Base-by-base conservation (phyloP, 495 filamentous ascomycete species). In the Filosporella fistucella region DNA sequence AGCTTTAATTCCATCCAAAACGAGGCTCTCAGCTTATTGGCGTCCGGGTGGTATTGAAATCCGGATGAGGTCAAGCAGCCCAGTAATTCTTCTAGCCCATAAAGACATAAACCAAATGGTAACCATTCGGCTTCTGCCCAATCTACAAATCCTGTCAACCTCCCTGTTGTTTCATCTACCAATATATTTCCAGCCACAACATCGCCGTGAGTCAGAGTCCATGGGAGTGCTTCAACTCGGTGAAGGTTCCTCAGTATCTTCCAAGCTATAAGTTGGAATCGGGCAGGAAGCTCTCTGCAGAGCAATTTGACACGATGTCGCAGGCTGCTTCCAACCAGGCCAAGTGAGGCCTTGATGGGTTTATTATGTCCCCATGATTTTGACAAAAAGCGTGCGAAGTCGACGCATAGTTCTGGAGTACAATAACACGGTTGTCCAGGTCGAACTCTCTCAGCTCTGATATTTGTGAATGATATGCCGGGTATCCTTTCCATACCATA, bases 41-140 rank as follows among this genome's bases (percentile, higher is more conserved):
- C 64, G 39, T 68, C 55, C 3, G 61, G 43, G 36, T 68, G 72
- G 47, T 77, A 80, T 23, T 48, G 51, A 43, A 68, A 73, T 10
- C 53, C 51, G 18, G 0, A 13, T 3, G 35, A 14, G 38, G 34
- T 60, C 18, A 60, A 37, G 47, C 68, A 65, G 10, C 78, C 74
- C 0, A 81, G 62, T 2, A 81, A 47, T 53, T 72, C 69, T 49
- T 81, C 77, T 1, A 81, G 52, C 2, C 76, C 77, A 47, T 81
- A 80, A 40, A 80, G 57, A 23, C 69, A 70, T 10, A 74, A 64
- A 6, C 78, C 78, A 55, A 77, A 77, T 11, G 78, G 77, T 13
- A 81, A 57, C 37, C 57, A 66, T 57, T 81, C 78, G 0, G 72
- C 73, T 51, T 83, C 79, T 0, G 76, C 75, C 79, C 80, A 86